These are phyloP conservation scores for Larix sibirica DNA, from an alignment of 83 land plant species.

Conservation along the genomic window DNA sequence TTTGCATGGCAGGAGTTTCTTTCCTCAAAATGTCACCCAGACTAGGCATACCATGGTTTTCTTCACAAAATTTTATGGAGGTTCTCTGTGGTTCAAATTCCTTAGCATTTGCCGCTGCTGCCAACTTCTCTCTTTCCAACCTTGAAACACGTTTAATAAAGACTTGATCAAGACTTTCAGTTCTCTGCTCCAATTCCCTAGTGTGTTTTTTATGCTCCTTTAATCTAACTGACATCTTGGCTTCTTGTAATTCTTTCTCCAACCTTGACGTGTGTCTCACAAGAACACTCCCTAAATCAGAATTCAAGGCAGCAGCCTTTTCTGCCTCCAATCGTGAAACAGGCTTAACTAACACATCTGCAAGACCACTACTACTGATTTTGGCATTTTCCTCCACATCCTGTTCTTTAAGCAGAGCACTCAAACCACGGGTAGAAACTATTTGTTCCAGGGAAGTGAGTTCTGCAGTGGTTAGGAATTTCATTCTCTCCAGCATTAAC, in stretches of 20 bases:
- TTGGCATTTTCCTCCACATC: background rate
- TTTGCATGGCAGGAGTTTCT: background rate
- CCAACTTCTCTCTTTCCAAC: conserved; percentile 26
- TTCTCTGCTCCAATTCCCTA: background rate
- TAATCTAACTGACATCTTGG: background rate
- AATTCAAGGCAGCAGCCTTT: conserved; percentile 25
- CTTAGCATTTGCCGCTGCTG: conserved; percentile 27
- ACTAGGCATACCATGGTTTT: background rate
- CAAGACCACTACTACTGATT: conserved; percentile 15
- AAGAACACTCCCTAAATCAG: conserved; percentile 39
- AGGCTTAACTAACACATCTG: conserved; percentile 32
- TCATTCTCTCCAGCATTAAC: conserved; percentile 76
- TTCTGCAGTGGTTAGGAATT: conserved; percentile 57
- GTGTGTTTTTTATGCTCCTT: background rate
- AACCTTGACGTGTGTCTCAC: conserved; percentile 33
- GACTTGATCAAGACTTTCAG: conserved; percentile 21
- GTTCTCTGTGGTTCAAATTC: background rate
- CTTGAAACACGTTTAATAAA: conserved; percentile 26
- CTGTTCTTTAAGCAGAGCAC: conserved; percentile 63
- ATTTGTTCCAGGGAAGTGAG: conserved; percentile 70
- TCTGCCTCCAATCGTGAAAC: conserved; percentile 36
- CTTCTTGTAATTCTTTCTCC: conserved; percentile 28
- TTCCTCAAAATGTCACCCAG: conserved; percentile 14
- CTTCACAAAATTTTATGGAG: background rate
- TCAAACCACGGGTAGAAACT: conserved; percentile 89